Evolutionary conservation across 2,329 filamentous ascomycete genomes (phyloP).

Genomic region (Raffaelea ambrosiae): DNA sequence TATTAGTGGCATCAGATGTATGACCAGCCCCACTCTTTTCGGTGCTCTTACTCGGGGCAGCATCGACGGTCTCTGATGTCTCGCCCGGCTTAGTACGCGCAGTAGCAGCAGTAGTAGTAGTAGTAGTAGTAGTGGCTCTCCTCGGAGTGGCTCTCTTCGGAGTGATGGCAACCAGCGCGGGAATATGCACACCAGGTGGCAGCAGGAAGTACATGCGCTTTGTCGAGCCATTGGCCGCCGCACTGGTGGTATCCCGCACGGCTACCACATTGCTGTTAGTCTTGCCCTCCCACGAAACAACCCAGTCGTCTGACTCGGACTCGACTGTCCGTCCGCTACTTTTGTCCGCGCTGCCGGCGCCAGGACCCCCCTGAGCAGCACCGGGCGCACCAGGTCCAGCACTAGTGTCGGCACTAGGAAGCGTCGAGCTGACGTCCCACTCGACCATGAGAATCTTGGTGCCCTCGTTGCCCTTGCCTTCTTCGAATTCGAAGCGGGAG

Average conservation of each 20-base stretch:
- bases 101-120: too few relatives aligned
- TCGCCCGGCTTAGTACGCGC: too few relatives aligned
- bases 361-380: too few relatives aligned
- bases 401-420: background rate
- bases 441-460: conserved; percentile 93
- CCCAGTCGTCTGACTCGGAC: conserved; percentile 46
- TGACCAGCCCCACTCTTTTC: too few relatives aligned
- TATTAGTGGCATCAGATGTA: too few relatives aligned
- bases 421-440: conserved; percentile 56
- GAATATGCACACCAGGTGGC: conserved; percentile 62
- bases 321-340: conserved; percentile 34
- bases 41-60: too few relatives aligned
- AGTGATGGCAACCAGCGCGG: conserved; percentile 60
- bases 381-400: background rate
- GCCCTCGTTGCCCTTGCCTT: conserved; percentile 66
- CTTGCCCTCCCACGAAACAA: conserved; percentile 78
- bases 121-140: too few relatives aligned
- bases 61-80: too few relatives aligned
- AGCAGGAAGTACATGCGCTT: conserved; percentile 71
- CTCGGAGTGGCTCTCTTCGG: too few relatives aligned
- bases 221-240: conserved; percentile 35
- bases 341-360: too few relatives aligned
- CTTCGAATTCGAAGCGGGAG: conserved; percentile 81
- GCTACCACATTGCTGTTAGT: conserved; percentile 64
- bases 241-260: conserved; percentile 43